phyloP scores from a whole-genome alignment of 2,329 filamentous ascomycete genomes.

The Fusarium hostae region DNA sequence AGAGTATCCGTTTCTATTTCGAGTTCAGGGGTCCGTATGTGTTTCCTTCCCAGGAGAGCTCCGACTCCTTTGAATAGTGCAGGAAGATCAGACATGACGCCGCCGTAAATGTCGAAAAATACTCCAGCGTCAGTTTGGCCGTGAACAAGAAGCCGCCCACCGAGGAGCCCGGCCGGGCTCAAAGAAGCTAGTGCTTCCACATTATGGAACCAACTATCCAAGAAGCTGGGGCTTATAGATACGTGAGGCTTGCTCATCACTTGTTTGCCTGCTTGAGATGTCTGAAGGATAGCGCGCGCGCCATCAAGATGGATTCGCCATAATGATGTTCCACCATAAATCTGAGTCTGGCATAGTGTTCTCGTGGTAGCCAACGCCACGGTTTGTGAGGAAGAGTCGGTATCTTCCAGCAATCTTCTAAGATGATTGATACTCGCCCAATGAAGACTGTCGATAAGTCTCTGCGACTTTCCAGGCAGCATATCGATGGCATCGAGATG shows the following conservation, averaged over 20 bases:
- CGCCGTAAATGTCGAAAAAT: slow-evolving; percentile 26
- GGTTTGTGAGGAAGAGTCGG: not conserved
- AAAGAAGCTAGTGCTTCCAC: slow-evolving; percentile 28
- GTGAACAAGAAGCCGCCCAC: not conserved
- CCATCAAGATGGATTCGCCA: slow-evolving; percentile 31
- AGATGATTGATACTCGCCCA: slow-evolving; percentile 14
- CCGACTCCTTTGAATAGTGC: slow-evolving; percentile 23
- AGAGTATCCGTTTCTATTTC: not conserved
- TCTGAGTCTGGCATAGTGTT: slow-evolving; percentile 30
- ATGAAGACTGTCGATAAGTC: slow-evolving; percentile 18
- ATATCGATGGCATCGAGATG: slow-evolving; percentile 8
- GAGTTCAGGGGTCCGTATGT: not conserved
- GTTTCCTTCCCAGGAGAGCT: not conserved
- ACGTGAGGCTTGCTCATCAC: fast-evolving
- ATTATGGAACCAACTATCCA: slow-evolving; percentile 33
- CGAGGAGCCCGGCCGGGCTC: slow-evolving; percentile 9
- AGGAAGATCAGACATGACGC: slow-evolving; percentile 30
- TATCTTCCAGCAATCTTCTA: not conserved
- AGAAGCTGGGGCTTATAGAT: not conserved
- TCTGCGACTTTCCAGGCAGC: not conserved
- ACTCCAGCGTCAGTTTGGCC: not conserved
- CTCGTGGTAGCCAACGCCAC: slow-evolving; percentile 26
- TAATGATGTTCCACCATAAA: slow-evolving; percentile 19
- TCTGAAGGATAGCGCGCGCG: slow-evolving; percentile 19
- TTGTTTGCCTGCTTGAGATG: not conserved